Conservation (phyloP, 495 filamentous ascomycete genomes). For the Xylaria bambusicola region DNA sequence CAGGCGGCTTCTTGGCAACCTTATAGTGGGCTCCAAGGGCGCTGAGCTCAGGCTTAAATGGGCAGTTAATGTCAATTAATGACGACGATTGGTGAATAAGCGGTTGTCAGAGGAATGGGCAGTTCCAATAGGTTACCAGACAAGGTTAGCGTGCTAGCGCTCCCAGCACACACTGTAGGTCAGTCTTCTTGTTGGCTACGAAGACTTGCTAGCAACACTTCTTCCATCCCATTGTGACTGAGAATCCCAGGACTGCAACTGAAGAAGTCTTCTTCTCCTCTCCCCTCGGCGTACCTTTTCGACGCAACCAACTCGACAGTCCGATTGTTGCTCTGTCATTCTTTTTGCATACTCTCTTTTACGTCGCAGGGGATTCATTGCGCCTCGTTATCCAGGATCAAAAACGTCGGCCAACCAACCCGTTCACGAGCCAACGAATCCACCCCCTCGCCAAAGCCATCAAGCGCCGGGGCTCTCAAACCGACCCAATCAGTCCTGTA, state of each 20-base stretch:
- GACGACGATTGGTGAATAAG: conserved; percentile 14
- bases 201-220: conserved; percentile 1
- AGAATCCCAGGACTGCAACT: neutral
- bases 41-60: conserved; percentile 25
- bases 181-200: neutral
- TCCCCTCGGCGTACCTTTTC: neutral
- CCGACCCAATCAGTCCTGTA: conserved; percentile 33
- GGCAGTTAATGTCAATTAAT: conserved; percentile 16
- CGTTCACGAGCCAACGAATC: conserved; percentile 18
- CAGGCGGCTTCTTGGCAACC: conserved; percentile 9
- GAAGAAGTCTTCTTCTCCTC: neutral
- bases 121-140: conserved; percentile 6
- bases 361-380: neutral
- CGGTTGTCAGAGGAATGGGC: conserved; percentile 23
- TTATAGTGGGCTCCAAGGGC: conserved; percentile 3
- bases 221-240: conserved; percentile 10
- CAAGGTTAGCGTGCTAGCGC: neutral
- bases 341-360: conserved; percentile 6
- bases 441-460: conserved; percentile 31
- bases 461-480: conserved; percentile 40
- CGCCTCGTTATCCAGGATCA: neutral
- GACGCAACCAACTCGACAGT: conserved; percentile 7
- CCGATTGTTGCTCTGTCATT: conserved; percentile 2
- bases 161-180: neutral
- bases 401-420: conserved; percentile 11